These are phyloP conservation scores for Raddia distichophylla DNA, from an alignment of 176 grass and related monocot species.

Conservation along the genomic window DNA sequence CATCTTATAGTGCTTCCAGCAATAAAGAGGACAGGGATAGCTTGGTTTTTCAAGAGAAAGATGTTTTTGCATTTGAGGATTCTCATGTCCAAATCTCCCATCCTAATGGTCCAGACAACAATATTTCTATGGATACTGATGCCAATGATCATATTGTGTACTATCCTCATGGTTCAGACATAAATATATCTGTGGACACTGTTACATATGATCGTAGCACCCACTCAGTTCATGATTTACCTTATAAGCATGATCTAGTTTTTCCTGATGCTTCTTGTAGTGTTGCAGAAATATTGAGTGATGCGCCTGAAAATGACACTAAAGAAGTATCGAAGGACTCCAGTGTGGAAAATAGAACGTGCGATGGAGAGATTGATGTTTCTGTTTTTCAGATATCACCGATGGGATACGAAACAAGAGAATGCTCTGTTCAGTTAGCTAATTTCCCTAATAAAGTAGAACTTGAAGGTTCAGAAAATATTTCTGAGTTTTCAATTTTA, in stretches of 20 bases:
- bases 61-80: constrained; percentile 36
- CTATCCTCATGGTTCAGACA: neutral
- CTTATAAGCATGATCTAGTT: constrained; percentile 40
- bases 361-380: constrained; percentile 35
- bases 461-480: constrained; percentile 11
- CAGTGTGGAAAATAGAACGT: constrained; percentile 41
- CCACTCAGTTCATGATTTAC: constrained; percentile 19
- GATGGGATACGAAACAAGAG: neutral
- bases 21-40: constrained; percentile 29
- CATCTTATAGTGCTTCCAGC: constrained; percentile 10
- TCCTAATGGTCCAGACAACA: constrained; percentile 31
- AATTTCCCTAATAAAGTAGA: constrained; percentile 27
- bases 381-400: constrained; percentile 39
- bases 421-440: constrained; percentile 21
- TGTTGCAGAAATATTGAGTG: constrained; percentile 35
- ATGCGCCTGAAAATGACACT: constrained; percentile 34
- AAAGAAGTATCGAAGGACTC: constrained; percentile 33
- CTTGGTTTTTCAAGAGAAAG: constrained; percentile 25
- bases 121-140: constrained; percentile 30
- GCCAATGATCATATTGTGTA: neutral
- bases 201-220: constrained; percentile 19
- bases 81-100: constrained; percentile 38
- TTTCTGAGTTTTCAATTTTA: constrained; percentile 37
- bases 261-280: constrained; percentile 32
- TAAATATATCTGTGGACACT: constrained; percentile 25